Conservation (phyloP, 2,329 filamentous ascomycete species). For the Alternaria burnsii region DNA sequence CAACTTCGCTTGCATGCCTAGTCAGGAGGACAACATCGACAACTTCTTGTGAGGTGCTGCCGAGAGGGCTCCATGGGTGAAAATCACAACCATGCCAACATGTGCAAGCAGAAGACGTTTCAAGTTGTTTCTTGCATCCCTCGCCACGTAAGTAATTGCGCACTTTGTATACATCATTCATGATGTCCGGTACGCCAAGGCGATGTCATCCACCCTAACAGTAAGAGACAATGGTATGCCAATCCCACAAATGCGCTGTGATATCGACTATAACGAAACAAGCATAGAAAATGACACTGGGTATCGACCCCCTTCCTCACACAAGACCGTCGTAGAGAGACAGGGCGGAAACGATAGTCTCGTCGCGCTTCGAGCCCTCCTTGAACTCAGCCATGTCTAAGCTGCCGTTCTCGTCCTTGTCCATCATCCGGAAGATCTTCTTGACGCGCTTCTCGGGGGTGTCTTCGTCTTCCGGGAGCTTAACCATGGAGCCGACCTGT, state of each 20-base stretch:
- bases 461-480: conserved; percentile 97
- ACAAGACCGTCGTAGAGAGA: conserved; percentile 97
- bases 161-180: conserved; percentile 46
- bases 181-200: conserved; percentile 46
- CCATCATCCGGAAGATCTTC: conserved; percentile 99
- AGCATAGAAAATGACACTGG: conserved; percentile 42
- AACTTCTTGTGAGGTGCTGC: background rate
- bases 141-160: conserved; percentile 14
- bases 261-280: conserved; percentile 48
- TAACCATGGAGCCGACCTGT: conserved; percentile 98
- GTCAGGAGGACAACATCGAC: background rate
- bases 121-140: conserved; percentile 19
- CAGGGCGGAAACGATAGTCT: conserved; percentile 96
- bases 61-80: background rate
- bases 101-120: background rate
- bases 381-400: conserved; percentile 98
- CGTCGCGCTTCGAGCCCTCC: conserved; percentile 97
- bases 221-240: conserved; percentile 43
- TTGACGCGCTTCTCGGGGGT: conserved; percentile 97
- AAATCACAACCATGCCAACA: background rate
- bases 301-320: conserved; percentile 54
- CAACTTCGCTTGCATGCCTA: background rate
- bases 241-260: conserved; percentile 49
- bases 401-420: conserved; percentile 98
- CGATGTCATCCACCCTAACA: conserved; percentile 38